Base-by-base conservation (phyloP, 768 basidiomycete genomes). In the Kwoniella heveanensis region DNA sequence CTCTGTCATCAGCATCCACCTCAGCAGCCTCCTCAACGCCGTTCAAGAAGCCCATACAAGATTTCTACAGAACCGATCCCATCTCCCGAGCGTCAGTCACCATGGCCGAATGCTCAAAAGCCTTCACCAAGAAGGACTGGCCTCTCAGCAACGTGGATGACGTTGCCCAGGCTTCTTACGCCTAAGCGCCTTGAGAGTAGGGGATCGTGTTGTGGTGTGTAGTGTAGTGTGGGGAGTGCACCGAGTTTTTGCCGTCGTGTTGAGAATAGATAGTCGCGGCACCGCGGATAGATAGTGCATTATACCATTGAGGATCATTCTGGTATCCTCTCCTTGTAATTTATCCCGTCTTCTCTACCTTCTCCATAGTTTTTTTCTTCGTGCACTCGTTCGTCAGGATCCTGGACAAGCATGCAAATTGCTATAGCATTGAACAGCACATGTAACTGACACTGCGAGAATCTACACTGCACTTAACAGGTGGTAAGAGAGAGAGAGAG, bases 11-110 rank as follows among this genome's bases (percentile, higher is more conserved):
- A 81, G 84, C n/a, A 84, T 86, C 21, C 22, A 56, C 68, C 27
- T 46, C 65, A 39, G 36, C 64, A 21, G 55, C 61, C 17, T 68
- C 70, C 15, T 54, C 68, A 5, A 80, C 80, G 46, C 82, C 86
- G 21, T 87, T 96, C 81, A 84, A 83, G 80, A 90, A 88, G 80
- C 90, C 92, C 0, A 89, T 99, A 68, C 70, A 81, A 54, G 96
- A 96, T 83, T 98, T 98, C 82, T 99, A 97, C 82, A 88, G 92
- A 81, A 97, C 95, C 10, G 95, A 97, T 80, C 87, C 90, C 26
- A 92, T 98, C 77, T 93, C 92, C 48, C 84, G 94, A 84, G 90
- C 91, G 86, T 93, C 72, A 81, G 92, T 89, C 39, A 94, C 93
- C 36, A 96, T 96, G 93, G 93, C 92, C 0, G 90, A 92, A 70